phyloP scores from a whole-genome alignment of 176 grass and related monocot species.

The Aegilops tauschii region DNA sequence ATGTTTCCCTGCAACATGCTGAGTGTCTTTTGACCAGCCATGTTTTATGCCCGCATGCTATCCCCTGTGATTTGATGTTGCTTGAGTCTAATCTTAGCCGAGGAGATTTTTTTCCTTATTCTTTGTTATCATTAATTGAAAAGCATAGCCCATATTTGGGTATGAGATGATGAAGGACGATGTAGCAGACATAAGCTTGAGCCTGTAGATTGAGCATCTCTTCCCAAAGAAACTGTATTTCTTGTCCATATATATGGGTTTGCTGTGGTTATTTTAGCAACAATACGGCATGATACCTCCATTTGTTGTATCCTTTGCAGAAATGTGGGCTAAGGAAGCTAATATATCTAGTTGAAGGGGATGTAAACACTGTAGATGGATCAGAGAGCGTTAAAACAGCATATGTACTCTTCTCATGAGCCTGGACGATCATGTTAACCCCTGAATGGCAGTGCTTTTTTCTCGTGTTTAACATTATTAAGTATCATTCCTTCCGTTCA shows the following conservation, averaged over 20 bases:
- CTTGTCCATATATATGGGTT: background rate
- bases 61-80: background rate
- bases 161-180: background rate
- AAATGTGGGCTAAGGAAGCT: constrained; percentile 71
- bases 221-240: background rate
- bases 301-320: constrained; percentile 35
- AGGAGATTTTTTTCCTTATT: background rate
- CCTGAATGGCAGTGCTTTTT: background rate
- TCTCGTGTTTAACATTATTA: constrained; percentile 8
- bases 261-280: background rate
- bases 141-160: background rate
- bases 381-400: constrained; percentile 67
- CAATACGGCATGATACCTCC: background rate
- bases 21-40: no score
- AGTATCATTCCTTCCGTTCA: background rate
- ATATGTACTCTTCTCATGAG: constrained; percentile 44
- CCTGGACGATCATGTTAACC: background rate
- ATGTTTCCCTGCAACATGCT: no score
- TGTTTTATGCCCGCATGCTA: background rate
- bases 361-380: constrained; percentile 56
- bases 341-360: constrained; percentile 94
- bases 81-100: background rate
- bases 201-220: background rate
- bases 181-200: background rate
- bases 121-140: constrained; percentile 4